A percentile compares a stretch with the other conserved stretches of the same genome.
phyloP scores from a whole-genome alignment of 1,139 yeast species.

The Taphrina betulina region DNA sequence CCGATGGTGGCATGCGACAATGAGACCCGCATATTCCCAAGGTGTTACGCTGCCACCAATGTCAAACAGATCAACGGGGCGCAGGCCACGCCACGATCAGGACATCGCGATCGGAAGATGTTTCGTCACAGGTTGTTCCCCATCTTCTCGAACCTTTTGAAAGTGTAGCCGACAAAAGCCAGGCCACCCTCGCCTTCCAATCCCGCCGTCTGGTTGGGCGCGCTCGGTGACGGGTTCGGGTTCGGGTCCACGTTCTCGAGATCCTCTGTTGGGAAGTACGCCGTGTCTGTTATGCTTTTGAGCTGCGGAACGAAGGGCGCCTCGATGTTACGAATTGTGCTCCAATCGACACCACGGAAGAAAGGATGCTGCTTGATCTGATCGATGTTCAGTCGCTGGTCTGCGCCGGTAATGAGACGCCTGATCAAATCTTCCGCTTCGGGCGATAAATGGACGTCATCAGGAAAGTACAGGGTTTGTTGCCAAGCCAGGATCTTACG shows the following conservation, averaged over 20 bases:
- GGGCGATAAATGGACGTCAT: slow-evolving; percentile 87
- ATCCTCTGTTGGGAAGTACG: slow-evolving; percentile 98
- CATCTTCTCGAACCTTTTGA: slow-evolving; percentile 35
- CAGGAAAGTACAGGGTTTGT: slow-evolving; percentile 89
- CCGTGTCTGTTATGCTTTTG: slow-evolving; percentile 87
- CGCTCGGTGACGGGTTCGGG: slow-evolving; percentile 36
- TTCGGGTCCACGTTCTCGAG: slow-evolving; percentile 75
- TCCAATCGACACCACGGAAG: slow-evolving; percentile 81
- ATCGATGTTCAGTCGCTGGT: slow-evolving; percentile 85
- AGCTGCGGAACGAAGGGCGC: slow-evolving; percentile 91
- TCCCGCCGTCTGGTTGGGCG: slow-evolving; percentile 42
- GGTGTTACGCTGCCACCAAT: no score
- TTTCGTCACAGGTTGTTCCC: slow-evolving; percentile 27
- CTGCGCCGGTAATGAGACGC: slow-evolving; percentile 76
- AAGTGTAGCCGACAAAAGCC: slow-evolving; percentile 37
- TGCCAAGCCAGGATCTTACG: slow-evolving; percentile 94
- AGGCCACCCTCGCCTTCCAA: slow-evolving; percentile 31
- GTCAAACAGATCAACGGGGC: no score
- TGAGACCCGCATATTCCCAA: no score
- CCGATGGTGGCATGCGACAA: no score
- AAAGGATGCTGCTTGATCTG: slow-evolving; percentile 80
- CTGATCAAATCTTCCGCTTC: slow-evolving; percentile 93
- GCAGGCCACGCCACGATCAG: no score
- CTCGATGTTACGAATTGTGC: slow-evolving; percentile 81
- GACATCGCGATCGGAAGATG: no score